Percentiles rank a stretch among this genome's conserved stretches.
phyloP scores from a whole-genome alignment of 495 filamentous ascomycete species.

The Cenococcum geophilum region DNA sequence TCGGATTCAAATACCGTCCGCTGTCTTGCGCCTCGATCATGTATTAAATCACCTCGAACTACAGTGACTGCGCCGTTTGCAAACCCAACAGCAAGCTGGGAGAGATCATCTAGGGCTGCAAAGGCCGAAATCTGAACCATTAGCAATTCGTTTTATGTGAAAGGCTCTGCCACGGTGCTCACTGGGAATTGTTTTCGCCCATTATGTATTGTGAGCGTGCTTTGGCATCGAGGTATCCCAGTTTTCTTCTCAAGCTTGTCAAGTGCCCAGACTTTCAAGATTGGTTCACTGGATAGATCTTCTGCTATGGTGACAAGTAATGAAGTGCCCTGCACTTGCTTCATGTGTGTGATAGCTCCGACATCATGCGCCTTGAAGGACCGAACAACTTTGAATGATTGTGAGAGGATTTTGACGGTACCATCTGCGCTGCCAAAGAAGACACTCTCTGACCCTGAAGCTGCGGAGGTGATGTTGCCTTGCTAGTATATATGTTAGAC shows the following conservation, averaged over 20 bases:
- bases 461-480: constrained; percentile 58
- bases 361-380: constrained; percentile 79
- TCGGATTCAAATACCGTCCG: constrained; percentile 94
- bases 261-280: constrained; percentile 91
- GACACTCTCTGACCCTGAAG: constrained; percentile 82
- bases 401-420: constrained; percentile 75
- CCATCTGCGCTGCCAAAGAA: constrained; percentile 85
- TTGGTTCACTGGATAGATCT: constrained; percentile 76
- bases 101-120: constrained; percentile 73
- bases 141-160: background rate
- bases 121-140: constrained; percentile 74
- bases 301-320: constrained; percentile 84
- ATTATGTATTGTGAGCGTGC: constrained; percentile 79
- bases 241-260: constrained; percentile 94
- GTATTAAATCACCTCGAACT: constrained; percentile 87
- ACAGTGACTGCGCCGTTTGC: constrained; percentile 92
- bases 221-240: constrained; percentile 77
- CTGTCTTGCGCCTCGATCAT: constrained; percentile 93
- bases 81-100: constrained; percentile 90
- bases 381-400: constrained; percentile 77
- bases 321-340: constrained; percentile 82
- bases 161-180: constrained; percentile 25
- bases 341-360: constrained; percentile 85
- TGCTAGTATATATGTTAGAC: constrained; percentile 44
- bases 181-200: constrained; percentile 89